phyloP scores from a whole-genome alignment of 176 grass and related monocot species.

The Miscanthus lutarioriparius region DNA sequence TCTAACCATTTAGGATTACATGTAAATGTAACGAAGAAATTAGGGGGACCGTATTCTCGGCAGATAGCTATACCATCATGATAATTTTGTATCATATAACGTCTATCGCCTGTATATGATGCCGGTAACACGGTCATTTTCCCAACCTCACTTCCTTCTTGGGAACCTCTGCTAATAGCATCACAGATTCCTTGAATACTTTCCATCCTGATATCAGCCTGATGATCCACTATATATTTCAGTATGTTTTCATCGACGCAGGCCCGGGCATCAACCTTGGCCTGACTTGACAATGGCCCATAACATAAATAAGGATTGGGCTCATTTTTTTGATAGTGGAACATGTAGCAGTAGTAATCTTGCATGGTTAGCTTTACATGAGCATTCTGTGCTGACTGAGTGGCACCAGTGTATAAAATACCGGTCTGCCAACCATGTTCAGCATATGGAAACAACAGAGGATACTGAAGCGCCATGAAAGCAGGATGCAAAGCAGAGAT shows the following conservation, averaged over 20 bases:
- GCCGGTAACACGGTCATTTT: not conserved
- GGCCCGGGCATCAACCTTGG: no score
- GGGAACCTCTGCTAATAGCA: no score
- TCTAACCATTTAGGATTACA: not conserved
- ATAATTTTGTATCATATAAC: not conserved
- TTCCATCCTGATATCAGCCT: not conserved
- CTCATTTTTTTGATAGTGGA: no score
- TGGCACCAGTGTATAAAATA: not conserved
- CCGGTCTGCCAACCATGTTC: not conserved
- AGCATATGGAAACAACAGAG: not conserved
- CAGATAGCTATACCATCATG: not conserved
- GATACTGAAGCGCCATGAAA: not conserved
- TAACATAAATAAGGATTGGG: no score
- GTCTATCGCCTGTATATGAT: not conserved
- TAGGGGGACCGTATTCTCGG: no score
- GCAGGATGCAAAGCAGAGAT: no score
- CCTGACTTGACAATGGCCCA: no score
- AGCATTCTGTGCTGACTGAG: fast-evolving
- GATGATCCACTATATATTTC: not conserved
- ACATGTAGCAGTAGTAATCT: no score
- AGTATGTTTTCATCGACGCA: not conserved
- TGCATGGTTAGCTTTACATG: not conserved
- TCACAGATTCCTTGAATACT: no score
- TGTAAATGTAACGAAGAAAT: not conserved
- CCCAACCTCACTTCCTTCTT: not conserved